A percentile compares a stretch with the other conserved stretches of the same genome.
Conservation (phyloP, 2,329 filamentous ascomycete species). For the Neurospora crassa region DNA sequence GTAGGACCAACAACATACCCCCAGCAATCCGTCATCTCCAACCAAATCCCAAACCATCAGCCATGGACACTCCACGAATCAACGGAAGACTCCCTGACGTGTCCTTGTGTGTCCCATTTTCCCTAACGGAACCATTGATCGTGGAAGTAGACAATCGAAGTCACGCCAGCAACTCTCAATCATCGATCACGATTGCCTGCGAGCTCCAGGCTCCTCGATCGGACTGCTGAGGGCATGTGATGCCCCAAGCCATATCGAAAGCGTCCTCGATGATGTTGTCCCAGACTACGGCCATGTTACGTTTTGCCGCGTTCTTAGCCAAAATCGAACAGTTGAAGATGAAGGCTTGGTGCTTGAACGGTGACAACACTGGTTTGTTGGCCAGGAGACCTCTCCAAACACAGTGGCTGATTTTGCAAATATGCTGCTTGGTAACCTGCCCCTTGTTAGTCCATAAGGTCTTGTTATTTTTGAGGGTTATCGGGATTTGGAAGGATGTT, state of each 20-base stretch:
- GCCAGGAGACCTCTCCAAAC: background rate
- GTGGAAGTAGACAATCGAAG: background rate
- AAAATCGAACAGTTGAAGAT: background rate
- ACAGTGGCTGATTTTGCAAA: background rate
- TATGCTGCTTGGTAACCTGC: background rate
- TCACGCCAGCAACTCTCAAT: background rate
- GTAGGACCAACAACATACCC: background rate
- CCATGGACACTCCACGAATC: background rate
- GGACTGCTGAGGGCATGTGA: background rate
- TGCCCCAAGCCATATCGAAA: background rate
- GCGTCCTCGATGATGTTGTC: background rate
- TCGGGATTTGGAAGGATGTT: background rate
- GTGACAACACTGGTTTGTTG: background rate
- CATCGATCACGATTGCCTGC: background rate
- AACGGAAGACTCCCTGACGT: background rate
- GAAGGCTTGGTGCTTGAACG: background rate
- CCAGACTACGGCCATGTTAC: background rate
- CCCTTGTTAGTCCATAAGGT: background rate
- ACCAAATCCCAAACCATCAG: background rate
- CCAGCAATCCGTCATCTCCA: background rate
- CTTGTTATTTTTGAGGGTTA: background rate
- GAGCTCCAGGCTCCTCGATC: background rate
- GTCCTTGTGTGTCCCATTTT: background rate
- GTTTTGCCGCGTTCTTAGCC: background rate
- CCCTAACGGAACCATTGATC: background rate